A percentile compares a stretch with the other conserved stretches of the same genome.
Evolutionary conservation across 495 filamentous ascomycete genomes (phyloP).

Genomic region (Emericellopsis terricola): DNA sequence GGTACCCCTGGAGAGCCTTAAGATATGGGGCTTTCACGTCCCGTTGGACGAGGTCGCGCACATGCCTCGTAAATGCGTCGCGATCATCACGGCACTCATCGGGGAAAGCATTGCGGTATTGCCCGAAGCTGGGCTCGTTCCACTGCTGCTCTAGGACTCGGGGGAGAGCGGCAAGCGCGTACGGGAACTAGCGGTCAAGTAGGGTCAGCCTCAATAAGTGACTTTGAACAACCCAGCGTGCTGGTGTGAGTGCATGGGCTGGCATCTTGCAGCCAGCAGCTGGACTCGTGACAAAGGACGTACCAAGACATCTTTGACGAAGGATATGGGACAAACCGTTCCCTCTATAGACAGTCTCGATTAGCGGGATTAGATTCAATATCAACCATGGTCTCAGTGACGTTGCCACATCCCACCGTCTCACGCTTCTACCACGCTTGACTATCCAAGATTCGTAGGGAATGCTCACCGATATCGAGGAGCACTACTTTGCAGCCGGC

Average conservation of each 20-base stretch:
- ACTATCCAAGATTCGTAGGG: no score
- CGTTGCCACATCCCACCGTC: no score
- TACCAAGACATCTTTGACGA: slow-evolving; percentile 55
- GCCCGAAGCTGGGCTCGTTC: slow-evolving; percentile 34
- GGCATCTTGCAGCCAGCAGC: background rate
- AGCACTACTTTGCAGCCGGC: slow-evolving; percentile 15
- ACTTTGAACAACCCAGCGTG: background rate
- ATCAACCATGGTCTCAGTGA: no score
- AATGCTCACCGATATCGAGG: slow-evolving; percentile 19
- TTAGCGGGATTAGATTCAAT: no score
- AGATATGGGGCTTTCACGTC: slow-evolving; percentile 53
- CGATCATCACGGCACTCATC: slow-evolving; percentile 30
- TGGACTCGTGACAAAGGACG: no score
- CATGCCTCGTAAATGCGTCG: slow-evolving; percentile 33
- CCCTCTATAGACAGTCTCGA: slow-evolving; percentile 33
- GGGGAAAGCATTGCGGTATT: slow-evolving; percentile 46
- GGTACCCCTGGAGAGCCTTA: slow-evolving; percentile 55
- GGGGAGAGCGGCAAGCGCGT: slow-evolving; percentile 43
- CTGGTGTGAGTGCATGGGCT: background rate
- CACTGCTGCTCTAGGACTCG: slow-evolving; percentile 37
- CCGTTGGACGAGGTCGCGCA: slow-evolving; percentile 41
- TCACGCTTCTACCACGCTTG: no score
- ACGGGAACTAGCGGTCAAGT: slow-evolving; percentile 39
- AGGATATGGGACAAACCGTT: slow-evolving; percentile 52
- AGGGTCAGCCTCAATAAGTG: background rate